Percentiles rank a stretch among this genome's conserved stretches.
These are phyloP conservation scores for Peniophora sp. DNA, from an alignment of 1,284 basidiomycete species.

Conservation along the genomic window DNA sequence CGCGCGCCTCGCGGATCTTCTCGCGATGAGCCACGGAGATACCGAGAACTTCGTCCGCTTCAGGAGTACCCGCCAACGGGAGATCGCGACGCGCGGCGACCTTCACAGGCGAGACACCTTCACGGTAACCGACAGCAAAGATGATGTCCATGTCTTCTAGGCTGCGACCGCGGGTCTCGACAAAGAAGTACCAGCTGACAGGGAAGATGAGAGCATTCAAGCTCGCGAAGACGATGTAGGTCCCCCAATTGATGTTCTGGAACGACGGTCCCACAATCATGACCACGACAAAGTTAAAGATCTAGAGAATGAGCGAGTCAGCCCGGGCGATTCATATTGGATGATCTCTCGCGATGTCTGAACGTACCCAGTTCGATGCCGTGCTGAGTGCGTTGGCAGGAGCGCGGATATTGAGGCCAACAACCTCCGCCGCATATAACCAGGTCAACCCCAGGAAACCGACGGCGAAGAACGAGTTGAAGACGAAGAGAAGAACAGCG, in stretches of 20 bases:
- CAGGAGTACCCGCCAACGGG: slow-evolving; percentile 43
- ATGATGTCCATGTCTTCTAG: slow-evolving; percentile 53
- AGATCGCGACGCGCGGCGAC: slow-evolving; percentile 51
- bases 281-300: slow-evolving; percentile 58
- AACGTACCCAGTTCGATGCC: slow-evolving; percentile 47
- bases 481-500: slow-evolving; percentile 56
- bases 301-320: slow-evolving; percentile 18
- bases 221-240: slow-evolving; percentile 59
- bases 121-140: slow-evolving; percentile 51
- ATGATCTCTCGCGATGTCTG: too few relatives aligned
- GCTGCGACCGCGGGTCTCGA: slow-evolving; percentile 47
- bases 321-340: not conserved
- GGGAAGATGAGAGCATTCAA: slow-evolving; percentile 57
- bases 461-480: slow-evolving; percentile 66
- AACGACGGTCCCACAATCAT: slow-evolving; percentile 65
- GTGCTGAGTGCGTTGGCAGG: slow-evolving; percentile 64
- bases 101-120: slow-evolving; percentile 46
- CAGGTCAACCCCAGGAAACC: slow-evolving; percentile 72
- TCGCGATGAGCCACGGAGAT: slow-evolving; percentile 12
- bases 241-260: slow-evolving; percentile 51
- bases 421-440: slow-evolving; percentile 64
- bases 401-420: slow-evolving; percentile 52
- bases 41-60: slow-evolving; percentile 45
- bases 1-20: not conserved
- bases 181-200: slow-evolving; percentile 56